A percentile compares a stretch with the other conserved stretches of the same genome.
Evolutionary conservation across 1,139 yeast genomes (phyloP).

Genomic region (Komagataea norvegica): DNA sequence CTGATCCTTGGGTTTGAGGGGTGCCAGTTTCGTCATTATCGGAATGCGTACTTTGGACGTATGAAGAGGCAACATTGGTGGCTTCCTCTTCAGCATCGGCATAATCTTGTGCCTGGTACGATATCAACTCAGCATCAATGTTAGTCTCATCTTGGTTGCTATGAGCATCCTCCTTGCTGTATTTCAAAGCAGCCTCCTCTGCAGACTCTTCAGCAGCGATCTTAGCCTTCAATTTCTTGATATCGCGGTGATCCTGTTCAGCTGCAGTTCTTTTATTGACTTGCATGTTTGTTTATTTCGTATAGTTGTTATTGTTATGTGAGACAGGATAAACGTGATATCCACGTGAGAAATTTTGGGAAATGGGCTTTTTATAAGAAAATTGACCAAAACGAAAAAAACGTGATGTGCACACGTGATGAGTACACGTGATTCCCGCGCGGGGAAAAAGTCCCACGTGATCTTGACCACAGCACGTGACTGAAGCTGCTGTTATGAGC

Average conservation of each 20-base stretch:
- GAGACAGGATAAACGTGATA: slow-evolving; percentile 20
- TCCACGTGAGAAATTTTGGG: slow-evolving; percentile 24
- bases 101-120: slow-evolving; percentile 36
- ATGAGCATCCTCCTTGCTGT: slow-evolving; percentile 11
- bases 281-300: slow-evolving; percentile 14
- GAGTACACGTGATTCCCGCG: not conserved
- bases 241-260: slow-evolving; percentile 2
- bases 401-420: not conserved
- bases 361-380: slow-evolving; percentile 5
- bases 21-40: slow-evolving; percentile 2
- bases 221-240: slow-evolving; percentile 7
- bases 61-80: slow-evolving; percentile 16
- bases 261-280: slow-evolving; percentile 15
- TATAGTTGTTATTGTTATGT: slow-evolving; percentile 7
- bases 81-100: slow-evolving; percentile 18
- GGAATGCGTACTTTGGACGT: slow-evolving; percentile 1
- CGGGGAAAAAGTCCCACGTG: too few species aligned
- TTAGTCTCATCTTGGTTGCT: slow-evolving; percentile 14
- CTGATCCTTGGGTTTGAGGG: slow-evolving; percentile 17
- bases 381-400: slow-evolving; percentile 3
- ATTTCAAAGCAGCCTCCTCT: slow-evolving; percentile 16
- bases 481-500: not conserved
- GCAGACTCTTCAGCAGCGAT: slow-evolving; percentile 6
- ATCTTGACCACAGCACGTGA: not conserved
- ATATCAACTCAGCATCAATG: slow-evolving; percentile 45